Base-by-base conservation (phyloP, 805 yeast species). In the Wickerhamiella qilinensis region DNA sequence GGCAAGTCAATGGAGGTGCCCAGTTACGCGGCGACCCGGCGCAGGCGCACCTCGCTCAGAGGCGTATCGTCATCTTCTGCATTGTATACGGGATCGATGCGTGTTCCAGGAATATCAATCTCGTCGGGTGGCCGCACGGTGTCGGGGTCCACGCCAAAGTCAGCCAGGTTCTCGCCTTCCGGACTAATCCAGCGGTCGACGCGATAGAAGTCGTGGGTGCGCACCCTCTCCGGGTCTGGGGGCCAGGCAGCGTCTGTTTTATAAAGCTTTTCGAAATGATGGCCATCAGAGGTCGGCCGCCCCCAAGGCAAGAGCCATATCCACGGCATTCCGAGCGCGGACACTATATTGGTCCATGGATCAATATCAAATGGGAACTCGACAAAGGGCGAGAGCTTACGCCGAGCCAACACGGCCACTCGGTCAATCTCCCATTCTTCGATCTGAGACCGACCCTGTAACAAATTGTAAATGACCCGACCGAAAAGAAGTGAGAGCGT, bases 351-450 rank as follows among this genome's bases (percentile, higher is more conserved):
- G 0, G 56, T 46, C 60, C 64, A 64, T 2, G 74, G 51, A 4
- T 83, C 82, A 3, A 73, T 54, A 50, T 86, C 93, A 55, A 85
- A 88, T 0, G 97, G 97, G 54, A 91, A 88, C 1, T 80, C 69
- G 15, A 39, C 48, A 3, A 44, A 30, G 2, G 45, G 45, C 7
- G 40, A 40, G 22, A 56, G 37, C 21, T 43, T 45, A 6, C 58
- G 49, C 15, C 70, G 65, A 41, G 74, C 69, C 45, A 79, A 79
- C 3, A 74, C 61, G 38, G 74, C 84, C 2, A 83, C 64, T 47
- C 97, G 67, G 46, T 91, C 97, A 56, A 64, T 56, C 51, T 88
- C 97, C 98, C 98, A 88, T 2, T 69, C 63, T 59, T 88, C 98
- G 38, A 88, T 86, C 53, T 83, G 93, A 1, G 96, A 76, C 69